Conservation (phyloP, 805 yeast genomes). For the Starmerella powellii region DNA sequence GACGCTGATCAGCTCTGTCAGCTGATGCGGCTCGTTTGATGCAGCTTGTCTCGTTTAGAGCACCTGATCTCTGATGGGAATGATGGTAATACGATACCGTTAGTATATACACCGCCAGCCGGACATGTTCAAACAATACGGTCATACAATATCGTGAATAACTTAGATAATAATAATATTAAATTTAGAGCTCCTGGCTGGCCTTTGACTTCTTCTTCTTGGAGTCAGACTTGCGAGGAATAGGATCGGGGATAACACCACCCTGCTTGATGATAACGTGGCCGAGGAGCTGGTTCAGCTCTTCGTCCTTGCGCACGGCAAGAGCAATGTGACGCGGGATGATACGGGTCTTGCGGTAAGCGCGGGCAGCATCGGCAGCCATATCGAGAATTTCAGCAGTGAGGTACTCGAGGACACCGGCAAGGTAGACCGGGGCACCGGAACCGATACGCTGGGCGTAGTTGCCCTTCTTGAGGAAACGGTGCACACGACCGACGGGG, state of each 20-base stretch:
- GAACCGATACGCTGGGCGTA: conserved; percentile 66
- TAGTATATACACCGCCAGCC: too few species aligned
- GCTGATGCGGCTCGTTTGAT: too few species aligned
- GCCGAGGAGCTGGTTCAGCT: conserved; percentile 73
- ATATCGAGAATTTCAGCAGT: conserved; percentile 95
- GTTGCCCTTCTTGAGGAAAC: conserved; percentile 82
- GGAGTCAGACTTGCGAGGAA: conserved; percentile 34
- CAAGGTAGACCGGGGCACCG: conserved; percentile 83
- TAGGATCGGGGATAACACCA: conserved; percentile 89
- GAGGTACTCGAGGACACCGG: conserved; percentile 90
- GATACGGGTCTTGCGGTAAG: conserved; percentile 87
- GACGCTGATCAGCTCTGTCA: too few species aligned
- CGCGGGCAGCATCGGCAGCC: conserved; percentile 98
- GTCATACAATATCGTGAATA: conserved; percentile 15
- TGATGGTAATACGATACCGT: too few species aligned
- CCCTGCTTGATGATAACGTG: conserved; percentile 95
- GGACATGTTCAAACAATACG: too few species aligned
- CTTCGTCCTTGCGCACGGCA: conserved; percentile 97
- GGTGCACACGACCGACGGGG: conserved; percentile 98
- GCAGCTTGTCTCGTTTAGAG: too few species aligned
- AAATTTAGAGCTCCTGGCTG: conserved; percentile 31
- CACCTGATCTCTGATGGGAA: too few species aligned
- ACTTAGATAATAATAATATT: conserved; percentile 15
- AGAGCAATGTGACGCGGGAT: conserved; percentile 94
- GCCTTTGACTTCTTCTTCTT: conserved; percentile 31